Percentiles rank a stretch among this genome's conserved stretches.
Evolutionary conservation across 306 rosid genomes (phyloP).

Genomic region (Trifolium repens): DNA sequence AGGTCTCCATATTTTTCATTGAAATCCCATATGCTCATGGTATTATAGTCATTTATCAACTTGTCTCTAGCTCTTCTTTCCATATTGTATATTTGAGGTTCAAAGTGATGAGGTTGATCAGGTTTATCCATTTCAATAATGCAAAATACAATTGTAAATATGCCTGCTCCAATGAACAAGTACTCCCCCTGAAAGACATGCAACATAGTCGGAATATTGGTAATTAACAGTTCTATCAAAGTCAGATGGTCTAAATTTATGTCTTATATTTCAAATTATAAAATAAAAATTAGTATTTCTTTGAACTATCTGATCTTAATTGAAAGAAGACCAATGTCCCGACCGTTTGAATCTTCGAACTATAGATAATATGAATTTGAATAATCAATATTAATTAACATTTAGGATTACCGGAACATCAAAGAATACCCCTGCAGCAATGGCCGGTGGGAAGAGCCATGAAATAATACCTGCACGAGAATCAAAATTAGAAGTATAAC

Average conservation of each 20-base stretch:
- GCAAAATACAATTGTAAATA: conserved; percentile 77
- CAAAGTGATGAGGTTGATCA: conserved; percentile 90
- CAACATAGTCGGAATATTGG: too few relatives aligned
- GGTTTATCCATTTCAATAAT: conserved; percentile 97
- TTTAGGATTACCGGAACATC: conserved; percentile 72
- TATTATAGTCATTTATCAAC: conserved; percentile 84
- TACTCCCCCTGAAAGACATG: conserved; percentile 77
- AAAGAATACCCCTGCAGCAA: conserved; percentile 77
- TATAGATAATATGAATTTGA: background rate
- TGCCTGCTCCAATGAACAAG: conserved; percentile 79
- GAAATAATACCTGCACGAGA: conserved; percentile 71
- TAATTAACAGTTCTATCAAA: too few relatives aligned
- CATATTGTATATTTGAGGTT: conserved; percentile 95
- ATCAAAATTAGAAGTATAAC: conserved; percentile 35
- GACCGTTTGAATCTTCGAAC: too few relatives aligned
- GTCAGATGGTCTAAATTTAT: too few relatives aligned
- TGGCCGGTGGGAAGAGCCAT: conserved; percentile 88
- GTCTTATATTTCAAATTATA: too few relatives aligned
- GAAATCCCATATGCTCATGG: conserved; percentile 94
- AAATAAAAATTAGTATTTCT: too few relatives aligned
- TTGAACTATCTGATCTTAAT: too few relatives aligned
- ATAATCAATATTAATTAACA: background rate
- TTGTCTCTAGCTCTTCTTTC: conserved; percentile 93
- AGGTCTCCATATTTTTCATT: conserved; percentile 89
- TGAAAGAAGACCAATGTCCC: too few relatives aligned